A percentile compares a stretch with the other conserved stretches of the same genome.
Conservation (phyloP, 257 asterid genomes). For the Gentiana macrophylla region DNA sequence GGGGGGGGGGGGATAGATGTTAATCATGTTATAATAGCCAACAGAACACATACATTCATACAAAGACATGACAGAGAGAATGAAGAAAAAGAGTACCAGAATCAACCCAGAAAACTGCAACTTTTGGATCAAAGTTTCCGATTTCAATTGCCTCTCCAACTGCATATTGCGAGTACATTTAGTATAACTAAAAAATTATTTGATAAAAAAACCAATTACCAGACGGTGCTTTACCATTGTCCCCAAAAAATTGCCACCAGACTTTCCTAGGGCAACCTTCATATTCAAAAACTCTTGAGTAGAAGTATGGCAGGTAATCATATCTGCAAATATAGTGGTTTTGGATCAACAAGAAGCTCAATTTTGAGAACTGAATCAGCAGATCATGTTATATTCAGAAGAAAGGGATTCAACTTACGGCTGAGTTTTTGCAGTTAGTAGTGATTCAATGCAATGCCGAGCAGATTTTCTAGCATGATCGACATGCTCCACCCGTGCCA, state of each 20-base stretch:
- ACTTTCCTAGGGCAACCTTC: constrained; percentile 96
- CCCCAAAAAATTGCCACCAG: constrained; percentile 97
- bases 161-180: constrained; percentile 15
- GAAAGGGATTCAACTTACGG: constrained; percentile 32
- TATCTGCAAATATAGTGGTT: constrained; percentile 37
- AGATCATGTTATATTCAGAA: constrained; percentile 7
- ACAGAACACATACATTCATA: too few species aligned
- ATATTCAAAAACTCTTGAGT: constrained; percentile 89
- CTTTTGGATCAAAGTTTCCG: constrained; percentile 67
- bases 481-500: constrained; percentile 87
- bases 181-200: constrained; percentile 9
- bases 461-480: constrained; percentile 98
- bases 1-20: too few species aligned
- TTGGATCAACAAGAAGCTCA: constrained; percentile 1
- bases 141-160: constrained; percentile 74
- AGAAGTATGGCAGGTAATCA: constrained; percentile 88
- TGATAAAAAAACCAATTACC: not conserved
- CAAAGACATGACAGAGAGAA: not conserved
- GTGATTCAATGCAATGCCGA: constrained; percentile 68
- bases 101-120: constrained; percentile 93
- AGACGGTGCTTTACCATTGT: constrained; percentile 46
- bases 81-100: constrained; percentile 37
- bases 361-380: constrained; percentile 3
- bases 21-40: too few species aligned
- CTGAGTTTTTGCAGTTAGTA: constrained; percentile 70